phyloP scores from a whole-genome alignment of 2,329 filamentous ascomycete species.

The Chaetomiaceae sp. region DNA sequence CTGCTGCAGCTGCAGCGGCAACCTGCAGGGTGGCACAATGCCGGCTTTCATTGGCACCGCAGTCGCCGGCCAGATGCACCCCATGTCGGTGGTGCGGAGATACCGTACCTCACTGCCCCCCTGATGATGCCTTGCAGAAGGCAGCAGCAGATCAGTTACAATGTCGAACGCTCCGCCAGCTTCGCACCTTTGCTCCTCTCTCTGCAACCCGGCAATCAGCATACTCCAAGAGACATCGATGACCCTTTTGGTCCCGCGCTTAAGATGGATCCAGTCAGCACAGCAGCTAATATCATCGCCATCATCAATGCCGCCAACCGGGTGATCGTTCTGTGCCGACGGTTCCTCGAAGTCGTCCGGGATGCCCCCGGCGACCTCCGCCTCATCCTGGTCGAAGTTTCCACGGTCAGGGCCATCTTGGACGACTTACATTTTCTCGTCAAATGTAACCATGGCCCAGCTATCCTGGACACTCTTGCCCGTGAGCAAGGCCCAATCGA shows the following conservation, averaged over 20 bases:
- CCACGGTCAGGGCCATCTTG: conserved; percentile 4
- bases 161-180: not conserved
- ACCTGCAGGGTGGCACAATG: not conserved
- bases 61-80: not conserved
- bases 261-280: conserved; percentile 15
- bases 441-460: not conserved
- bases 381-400: conserved; percentile 17
- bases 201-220: not conserved
- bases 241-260: no score
- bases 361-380: conserved; percentile 17
- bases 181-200: not conserved
- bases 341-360: conserved; percentile 12
- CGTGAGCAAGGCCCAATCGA: conserved; percentile 6
- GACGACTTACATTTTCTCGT: conserved; percentile 11
- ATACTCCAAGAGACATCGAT: not conserved
- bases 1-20: not conserved
- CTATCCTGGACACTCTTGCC: not conserved
- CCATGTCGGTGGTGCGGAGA: not conserved
- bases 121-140: not conserved
- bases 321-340: conserved; percentile 16
- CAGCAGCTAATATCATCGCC: conserved; percentile 13
- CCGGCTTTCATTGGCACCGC: not conserved
- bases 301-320: conserved; percentile 15
- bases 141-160: not conserved
- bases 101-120: not conserved